Percentiles rank a stretch among this genome's conserved stretches.
Conservation (phyloP, 108 stramenopile genomes). For the Fistulifera pelliculosa region DNA sequence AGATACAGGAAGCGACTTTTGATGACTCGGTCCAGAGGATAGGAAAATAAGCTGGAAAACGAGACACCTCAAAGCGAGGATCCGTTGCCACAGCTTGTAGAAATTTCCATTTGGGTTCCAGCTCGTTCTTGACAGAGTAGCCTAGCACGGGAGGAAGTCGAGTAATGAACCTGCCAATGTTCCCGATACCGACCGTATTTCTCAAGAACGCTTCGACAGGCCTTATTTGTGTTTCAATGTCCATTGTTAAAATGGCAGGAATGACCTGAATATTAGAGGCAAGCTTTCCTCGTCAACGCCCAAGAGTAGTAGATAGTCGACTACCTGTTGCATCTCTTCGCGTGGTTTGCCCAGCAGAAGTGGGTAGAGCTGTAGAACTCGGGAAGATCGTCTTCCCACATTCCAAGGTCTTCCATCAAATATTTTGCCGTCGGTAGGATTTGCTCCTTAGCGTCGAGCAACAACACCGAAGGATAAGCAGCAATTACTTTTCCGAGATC, state of each 20-base stretch:
- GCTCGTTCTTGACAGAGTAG: slow-evolving; percentile 62
- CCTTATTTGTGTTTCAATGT: slow-evolving; percentile 43
- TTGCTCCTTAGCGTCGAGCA: slow-evolving; percentile 47
- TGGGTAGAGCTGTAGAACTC: slow-evolving; percentile 52
- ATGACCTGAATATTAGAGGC: slow-evolving; percentile 52
- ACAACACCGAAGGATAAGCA: slow-evolving; percentile 48
- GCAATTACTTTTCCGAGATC: slow-evolving; percentile 60
- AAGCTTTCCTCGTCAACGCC: slow-evolving; percentile 47
- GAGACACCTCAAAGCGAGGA: slow-evolving; percentile 49
- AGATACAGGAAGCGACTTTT: slow-evolving; percentile 63
- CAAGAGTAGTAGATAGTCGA: slow-evolving; percentile 27
- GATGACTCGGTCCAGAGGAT: slow-evolving; percentile 66
- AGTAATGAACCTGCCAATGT: slow-evolving; percentile 64
- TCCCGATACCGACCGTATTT: slow-evolving; percentile 38
- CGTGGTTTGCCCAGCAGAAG: slow-evolving; percentile 41
- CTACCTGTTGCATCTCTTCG: slow-evolving; percentile 33
- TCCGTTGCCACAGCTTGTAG: slow-evolving; percentile 40
- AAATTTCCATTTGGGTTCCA: slow-evolving; percentile 73
- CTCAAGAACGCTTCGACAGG: slow-evolving; percentile 56
- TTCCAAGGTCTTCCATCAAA: slow-evolving; percentile 50
- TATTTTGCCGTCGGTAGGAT: slow-evolving; percentile 32
- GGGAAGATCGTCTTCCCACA: slow-evolving; percentile 55
- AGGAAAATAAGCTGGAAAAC: slow-evolving; percentile 80
- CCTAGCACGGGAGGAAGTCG: slow-evolving; percentile 64
- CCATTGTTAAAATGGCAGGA: slow-evolving; percentile 47